Evolutionary conservation across 139 green algal genomes (phyloP).

Genomic region (Chlorella sorokiniana): DNA sequence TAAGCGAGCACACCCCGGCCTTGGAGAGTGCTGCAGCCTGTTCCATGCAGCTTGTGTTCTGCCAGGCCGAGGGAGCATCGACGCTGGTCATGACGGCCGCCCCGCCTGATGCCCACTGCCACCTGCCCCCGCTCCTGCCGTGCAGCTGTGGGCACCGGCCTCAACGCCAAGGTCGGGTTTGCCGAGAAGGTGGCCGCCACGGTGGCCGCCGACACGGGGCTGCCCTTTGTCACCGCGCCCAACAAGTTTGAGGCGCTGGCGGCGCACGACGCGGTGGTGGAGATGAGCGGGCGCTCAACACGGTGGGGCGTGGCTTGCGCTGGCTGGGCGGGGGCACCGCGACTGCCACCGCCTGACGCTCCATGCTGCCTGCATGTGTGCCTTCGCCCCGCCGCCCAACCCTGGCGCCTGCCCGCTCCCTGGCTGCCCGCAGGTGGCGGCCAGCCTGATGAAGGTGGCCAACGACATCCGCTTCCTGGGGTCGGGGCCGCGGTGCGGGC

Average conservation of each 20-base stretch:
- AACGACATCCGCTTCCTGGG: constrained; percentile 85
- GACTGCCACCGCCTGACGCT: background rate
- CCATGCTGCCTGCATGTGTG: background rate
- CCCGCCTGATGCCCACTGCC: background rate
- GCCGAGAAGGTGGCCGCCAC: constrained; percentile 73
- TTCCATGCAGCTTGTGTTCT: background rate
- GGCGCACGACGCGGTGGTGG: constrained; percentile 91
- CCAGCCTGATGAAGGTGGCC: constrained; percentile 93
- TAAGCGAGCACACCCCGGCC: too few relatives aligned
- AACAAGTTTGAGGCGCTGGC: constrained; percentile 99
- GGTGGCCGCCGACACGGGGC: constrained; percentile 81
- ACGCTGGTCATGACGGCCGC: background rate
- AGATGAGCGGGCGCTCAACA: constrained; percentile 89
- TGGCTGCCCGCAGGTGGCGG: constrained; percentile 48
- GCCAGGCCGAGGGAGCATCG: background rate
- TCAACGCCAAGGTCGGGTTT: constrained; percentile 91
- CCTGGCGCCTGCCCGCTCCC: background rate
- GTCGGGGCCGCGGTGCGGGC: constrained; percentile 82
- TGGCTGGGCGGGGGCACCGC: background rate
- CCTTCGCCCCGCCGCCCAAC: background rate
- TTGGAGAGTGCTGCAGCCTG: too few relatives aligned
- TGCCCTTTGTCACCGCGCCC: constrained; percentile 89
- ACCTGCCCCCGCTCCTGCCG: background rate
- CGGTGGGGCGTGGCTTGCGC: constrained; percentile 40
- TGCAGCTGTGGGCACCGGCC: constrained; percentile 91